Evolutionary conservation across 2,329 filamentous ascomycete species (phyloP).

Genomic region (Fusarium sp.): DNA sequence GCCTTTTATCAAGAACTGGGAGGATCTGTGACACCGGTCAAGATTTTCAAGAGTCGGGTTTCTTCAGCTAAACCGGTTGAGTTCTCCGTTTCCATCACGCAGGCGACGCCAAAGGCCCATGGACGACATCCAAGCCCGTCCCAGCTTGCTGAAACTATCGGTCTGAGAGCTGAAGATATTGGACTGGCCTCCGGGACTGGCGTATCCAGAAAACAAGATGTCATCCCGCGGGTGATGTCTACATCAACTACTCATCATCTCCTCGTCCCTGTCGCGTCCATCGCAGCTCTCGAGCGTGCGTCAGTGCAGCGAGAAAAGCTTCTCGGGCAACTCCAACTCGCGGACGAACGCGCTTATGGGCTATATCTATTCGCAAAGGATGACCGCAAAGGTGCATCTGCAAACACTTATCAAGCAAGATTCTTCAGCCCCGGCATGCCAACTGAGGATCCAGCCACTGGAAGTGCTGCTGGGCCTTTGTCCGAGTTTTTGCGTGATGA

Average conservation of each 20-base stretch:
- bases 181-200: neutral
- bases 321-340: neutral
- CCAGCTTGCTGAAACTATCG: slow-evolving; percentile 5
- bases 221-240: slow-evolving; percentile 1
- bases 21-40: neutral
- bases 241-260: neutral
- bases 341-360: neutral
- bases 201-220: no score
- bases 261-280: slow-evolving; percentile 1
- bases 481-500: slow-evolving; percentile 23
- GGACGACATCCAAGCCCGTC: neutral
- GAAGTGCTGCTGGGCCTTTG: slow-evolving; percentile 37
- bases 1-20: slow-evolving; percentile 2
- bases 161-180: neutral
- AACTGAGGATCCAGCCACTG: slow-evolving; percentile 38
- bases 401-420: slow-evolving; percentile 26
- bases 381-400: neutral
- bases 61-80: neutral
- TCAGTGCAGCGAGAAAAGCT: neutral
- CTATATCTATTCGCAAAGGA: slow-evolving; percentile 5
- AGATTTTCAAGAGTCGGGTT: neutral
- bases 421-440: slow-evolving; percentile 41
- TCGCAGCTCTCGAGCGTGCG: neutral
- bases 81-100: slow-evolving; percentile 1
- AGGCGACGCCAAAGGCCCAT: slow-evolving; percentile 2